These are phyloP conservation scores for Botrytis pseudocinerea DNA, from an alignment of 2,329 filamentous ascomycete genomes.

Conservation along the genomic window DNA sequence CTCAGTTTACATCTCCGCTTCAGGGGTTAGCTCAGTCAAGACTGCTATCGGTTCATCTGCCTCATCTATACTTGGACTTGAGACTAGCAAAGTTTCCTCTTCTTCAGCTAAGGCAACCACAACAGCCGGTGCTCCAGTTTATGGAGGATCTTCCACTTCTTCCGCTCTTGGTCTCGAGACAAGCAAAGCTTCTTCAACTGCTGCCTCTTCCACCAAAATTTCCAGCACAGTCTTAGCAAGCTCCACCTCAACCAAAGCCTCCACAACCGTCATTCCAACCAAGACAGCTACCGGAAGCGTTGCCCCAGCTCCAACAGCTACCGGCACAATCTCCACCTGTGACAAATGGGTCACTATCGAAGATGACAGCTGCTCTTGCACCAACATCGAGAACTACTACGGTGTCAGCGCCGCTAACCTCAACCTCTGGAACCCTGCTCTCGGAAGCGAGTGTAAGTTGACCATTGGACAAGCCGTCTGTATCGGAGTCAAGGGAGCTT, in stretches of 20 bases:
- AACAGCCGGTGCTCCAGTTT: not conserved
- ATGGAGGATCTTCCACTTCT: not conserved
- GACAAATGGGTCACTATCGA: slow-evolving; percentile 33
- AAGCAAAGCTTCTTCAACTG: not conserved
- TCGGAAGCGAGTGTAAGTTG: slow-evolving; percentile 38
- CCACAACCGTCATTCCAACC: not conserved
- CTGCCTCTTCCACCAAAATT: not conserved
- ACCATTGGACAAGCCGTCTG: slow-evolving; percentile 35
- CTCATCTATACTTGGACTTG: not conserved
- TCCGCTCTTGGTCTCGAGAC: slow-evolving; percentile 1
- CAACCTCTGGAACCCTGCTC: slow-evolving; percentile 40
- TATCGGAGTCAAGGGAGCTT: slow-evolving; percentile 25
- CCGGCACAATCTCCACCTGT: slow-evolving; percentile 36
- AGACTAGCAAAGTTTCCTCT: not conserved
- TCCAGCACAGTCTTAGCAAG: not conserved
- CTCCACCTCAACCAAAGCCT: not conserved
- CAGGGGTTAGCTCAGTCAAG: not conserved
- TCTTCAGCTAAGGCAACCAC: not conserved
- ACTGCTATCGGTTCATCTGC: not conserved
- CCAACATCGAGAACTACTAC: slow-evolving; percentile 28
- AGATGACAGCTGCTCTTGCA: slow-evolving; percentile 9
- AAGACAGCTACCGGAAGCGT: slow-evolving; percentile 4
- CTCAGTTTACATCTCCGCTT: not conserved
- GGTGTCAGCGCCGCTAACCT: slow-evolving; percentile 34
- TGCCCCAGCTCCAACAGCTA: slow-evolving; percentile 31